Evolutionary conservation across 202 grass and related monocot genomes (phyloP).

Genomic region (Zizania palustris): DNA sequence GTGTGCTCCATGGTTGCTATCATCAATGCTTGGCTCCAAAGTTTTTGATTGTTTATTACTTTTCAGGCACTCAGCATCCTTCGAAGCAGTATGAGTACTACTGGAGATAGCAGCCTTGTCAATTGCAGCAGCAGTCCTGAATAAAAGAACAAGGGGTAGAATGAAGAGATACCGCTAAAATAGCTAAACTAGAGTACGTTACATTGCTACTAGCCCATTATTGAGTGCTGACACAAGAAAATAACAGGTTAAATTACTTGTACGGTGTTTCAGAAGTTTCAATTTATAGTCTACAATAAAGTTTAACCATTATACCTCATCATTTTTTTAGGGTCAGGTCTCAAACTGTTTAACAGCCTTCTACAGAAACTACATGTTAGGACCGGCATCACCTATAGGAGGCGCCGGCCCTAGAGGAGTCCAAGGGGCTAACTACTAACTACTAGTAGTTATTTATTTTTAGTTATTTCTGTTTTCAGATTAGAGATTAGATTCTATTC

Average conservation of each 20-base stretch:
- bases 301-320: background rate
- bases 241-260: background rate
- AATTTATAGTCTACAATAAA: constrained; percentile 9
- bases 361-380: constrained; percentile 5
- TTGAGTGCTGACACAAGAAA: constrained; percentile 15
- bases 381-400: too few relatives aligned
- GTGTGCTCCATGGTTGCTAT: constrained; percentile 27
- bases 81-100: constrained; percentile 37
- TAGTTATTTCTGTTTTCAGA: too few relatives aligned
- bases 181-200: background rate
- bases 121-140: constrained; percentile 68
- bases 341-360: background rate
- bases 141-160: background rate
- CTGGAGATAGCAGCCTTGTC: constrained; percentile 51
- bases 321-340: background rate
- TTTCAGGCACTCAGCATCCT: constrained; percentile 36
- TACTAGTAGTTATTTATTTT: too few relatives aligned
- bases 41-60: constrained; percentile 28
- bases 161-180: constrained; percentile 14
- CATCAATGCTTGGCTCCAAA: constrained; percentile 39
- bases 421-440: too few relatives aligned
- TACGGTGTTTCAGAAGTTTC: constrained; percentile 3
- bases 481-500: too few relatives aligned
- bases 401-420: too few relatives aligned
- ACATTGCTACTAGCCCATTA: background rate